Percentiles rank a stretch among this genome's conserved stretches.
These are phyloP conservation scores for Vigna radiata DNA, from an alignment of 306 rosid genomes.

Conservation along the genomic window DNA sequence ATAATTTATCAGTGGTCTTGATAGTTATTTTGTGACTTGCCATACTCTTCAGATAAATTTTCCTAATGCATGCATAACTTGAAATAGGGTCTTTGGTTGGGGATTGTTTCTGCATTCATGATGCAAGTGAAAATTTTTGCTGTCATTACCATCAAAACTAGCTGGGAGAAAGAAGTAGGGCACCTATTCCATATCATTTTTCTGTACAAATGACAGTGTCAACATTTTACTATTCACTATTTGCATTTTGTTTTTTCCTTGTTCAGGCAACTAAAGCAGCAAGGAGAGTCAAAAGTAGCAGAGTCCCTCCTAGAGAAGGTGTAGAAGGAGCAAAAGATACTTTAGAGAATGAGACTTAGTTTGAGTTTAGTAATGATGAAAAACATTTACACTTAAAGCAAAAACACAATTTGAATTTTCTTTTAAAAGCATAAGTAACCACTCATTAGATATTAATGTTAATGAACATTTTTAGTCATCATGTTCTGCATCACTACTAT, in stretches of 20 bases:
- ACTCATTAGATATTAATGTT: no score
- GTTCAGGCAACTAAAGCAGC: constrained; percentile 44
- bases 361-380: no score
- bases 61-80: constrained; percentile 9
- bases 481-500: no score
- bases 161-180: constrained; percentile 52
- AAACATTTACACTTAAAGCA: no score
- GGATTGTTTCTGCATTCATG: constrained; percentile 42
- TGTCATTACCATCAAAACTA: constrained; percentile 23
- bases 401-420: no score
- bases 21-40: neutral
- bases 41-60: constrained; percentile 8
- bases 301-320: neutral
- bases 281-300: constrained; percentile 11
- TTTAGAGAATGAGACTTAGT: no score
- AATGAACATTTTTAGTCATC: no score
- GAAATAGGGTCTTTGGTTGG: constrained; percentile 55
- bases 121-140: constrained; percentile 43
- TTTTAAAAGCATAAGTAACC: no score
- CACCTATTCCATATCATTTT: neutral
- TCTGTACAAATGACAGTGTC: neutral
- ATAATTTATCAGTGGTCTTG: neutral
- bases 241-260: neutral
- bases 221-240: neutral
- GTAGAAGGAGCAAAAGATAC: no score